Evolutionary conservation across 2,329 filamentous ascomycete genomes (phyloP), one percentile per base, ranked within the genome.

Genomic region (Xylaria sp.): DNA sequence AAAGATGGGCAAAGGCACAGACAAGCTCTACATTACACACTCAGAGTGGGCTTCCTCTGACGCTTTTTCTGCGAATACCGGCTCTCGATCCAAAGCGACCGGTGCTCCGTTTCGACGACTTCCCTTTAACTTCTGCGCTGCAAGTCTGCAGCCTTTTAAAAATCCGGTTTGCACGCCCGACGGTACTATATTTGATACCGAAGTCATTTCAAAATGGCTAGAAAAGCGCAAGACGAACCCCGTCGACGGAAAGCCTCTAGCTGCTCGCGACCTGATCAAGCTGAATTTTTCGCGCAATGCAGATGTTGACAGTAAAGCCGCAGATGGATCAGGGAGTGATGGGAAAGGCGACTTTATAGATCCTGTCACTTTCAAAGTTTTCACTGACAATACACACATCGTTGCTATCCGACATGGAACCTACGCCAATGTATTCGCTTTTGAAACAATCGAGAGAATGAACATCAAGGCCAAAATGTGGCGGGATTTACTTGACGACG

Each of bases 381-480:
- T 99, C 77, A 99, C 96, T 55, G 94, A 99, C 79, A 98, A 98
- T 81, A 98, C 96, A 3, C 96, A 98, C 80, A 93, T 99, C 67
- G 93, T 98, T 54, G 95, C 94, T 18, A 86, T 99, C 71, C 87
- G 90, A 66, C 90, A 92, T 80, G 89, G 88, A 63, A 92, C 86
- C 64, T 95, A 94, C 66, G 95, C 95, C 59, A 99, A 99, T 81
- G 96, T 97, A 4, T 99, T 98, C 79, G 91, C 94, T 0, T 98
- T 92, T 88, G 97, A 99, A 77, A 99, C 97, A 1, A 89, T 99
- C 44, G 93, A 98, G 81, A 88, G 93, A 75, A 88, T 99, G 83
- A 99, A 99, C 80, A 91, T 99, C 81, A 98, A 98, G 84, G 87
- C 93, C 59, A 98, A 98, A 87, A 92, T 97, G 83, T 99, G 96